These are phyloP conservation scores for Phoma sp. DNA, from an alignment of 2,329 filamentous ascomycete genomes.

Conservation along the genomic window DNA sequence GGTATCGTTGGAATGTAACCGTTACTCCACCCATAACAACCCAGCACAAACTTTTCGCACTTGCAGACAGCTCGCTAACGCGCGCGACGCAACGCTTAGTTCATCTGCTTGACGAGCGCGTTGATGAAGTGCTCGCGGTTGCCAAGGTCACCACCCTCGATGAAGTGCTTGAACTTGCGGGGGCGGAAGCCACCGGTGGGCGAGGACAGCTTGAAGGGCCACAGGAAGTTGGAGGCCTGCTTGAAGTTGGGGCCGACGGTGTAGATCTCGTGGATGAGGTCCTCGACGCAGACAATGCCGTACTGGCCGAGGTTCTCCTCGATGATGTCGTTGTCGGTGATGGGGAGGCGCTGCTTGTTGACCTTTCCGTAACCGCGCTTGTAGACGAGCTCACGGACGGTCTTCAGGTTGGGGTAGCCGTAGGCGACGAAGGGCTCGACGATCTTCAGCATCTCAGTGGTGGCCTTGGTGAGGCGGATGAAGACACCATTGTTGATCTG, in stretches of 20 bases:
- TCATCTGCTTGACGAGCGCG: constrained; percentile 95
- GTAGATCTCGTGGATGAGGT: constrained; percentile 98
- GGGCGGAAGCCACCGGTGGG: constrained; percentile 95
- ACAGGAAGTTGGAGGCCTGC: constrained; percentile 99
- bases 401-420: constrained; percentile 99
- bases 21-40: constrained; percentile 37
- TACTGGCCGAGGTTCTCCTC: constrained; percentile 97
- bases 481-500: constrained; percentile 99
- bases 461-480: constrained; percentile 97
- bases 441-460: constrained; percentile 92
- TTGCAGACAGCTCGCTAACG: too few relatives aligned
- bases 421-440: constrained; percentile 99
- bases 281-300: constrained; percentile 95
- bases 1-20: constrained; percentile 40
- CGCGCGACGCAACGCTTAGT: constrained; percentile 65
- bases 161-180: constrained; percentile 99
- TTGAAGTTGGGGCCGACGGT: constrained; percentile 98
- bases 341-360: constrained; percentile 95
- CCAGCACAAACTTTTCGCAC: constrained; percentile 27
- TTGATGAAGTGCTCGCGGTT: constrained; percentile 99
- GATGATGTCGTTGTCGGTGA: constrained; percentile 97
- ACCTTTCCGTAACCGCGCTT: constrained; percentile 98
- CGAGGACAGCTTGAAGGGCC: constrained; percentile 99
- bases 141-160: constrained; percentile 97
- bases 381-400: constrained; percentile 98